Evolutionary conservation across 1,284 basidiomycete species (phyloP).

Genomic region (Leccinum pachyderme): DNA sequence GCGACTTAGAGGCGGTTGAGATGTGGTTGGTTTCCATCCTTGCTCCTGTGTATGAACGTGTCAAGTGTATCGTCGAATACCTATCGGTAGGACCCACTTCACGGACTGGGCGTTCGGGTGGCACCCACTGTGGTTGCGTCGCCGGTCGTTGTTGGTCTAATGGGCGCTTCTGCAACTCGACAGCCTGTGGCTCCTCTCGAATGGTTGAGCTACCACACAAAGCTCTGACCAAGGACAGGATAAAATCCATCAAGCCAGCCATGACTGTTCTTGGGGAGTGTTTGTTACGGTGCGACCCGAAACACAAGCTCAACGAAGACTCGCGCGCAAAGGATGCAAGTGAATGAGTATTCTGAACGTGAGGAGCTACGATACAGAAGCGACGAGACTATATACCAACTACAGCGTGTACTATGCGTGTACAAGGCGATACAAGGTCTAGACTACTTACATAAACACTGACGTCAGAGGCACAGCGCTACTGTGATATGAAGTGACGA

Average conservation of each 20-base stretch:
- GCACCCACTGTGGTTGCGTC: conserved; percentile 4
- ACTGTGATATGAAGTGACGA: no score
- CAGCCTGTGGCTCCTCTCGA: conserved; percentile 9
- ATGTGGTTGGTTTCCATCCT: conserved; percentile 13
- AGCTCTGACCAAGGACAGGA: conserved; percentile 22
- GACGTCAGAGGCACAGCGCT: no score
- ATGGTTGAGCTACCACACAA: conserved; percentile 26
- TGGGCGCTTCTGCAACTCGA: conserved; percentile 5
- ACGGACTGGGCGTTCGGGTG: conserved; percentile 1
- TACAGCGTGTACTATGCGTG: no score
- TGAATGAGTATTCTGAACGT: no score
- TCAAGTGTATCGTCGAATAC: neutral
- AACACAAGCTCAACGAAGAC: no score
- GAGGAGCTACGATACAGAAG: no score
- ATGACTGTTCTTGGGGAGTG: conserved; percentile 8
- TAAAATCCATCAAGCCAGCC: conserved; percentile 27
- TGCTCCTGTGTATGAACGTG: conserved; percentile 14
- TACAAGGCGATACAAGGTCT: no score
- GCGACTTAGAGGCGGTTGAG: conserved; percentile 2
- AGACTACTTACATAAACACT: no score
- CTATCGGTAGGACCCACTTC: neutral
- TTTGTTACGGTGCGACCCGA: no score
- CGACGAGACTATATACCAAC: no score
- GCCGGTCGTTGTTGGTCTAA: conserved; percentile 4
- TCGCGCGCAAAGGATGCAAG: no score